Percentiles rank a stretch among this genome's conserved stretches.
These are phyloP conservation scores for Vishniacozyma victoriae DNA, from an alignment of 768 basidiomycete species.

Conservation along the genomic window DNA sequence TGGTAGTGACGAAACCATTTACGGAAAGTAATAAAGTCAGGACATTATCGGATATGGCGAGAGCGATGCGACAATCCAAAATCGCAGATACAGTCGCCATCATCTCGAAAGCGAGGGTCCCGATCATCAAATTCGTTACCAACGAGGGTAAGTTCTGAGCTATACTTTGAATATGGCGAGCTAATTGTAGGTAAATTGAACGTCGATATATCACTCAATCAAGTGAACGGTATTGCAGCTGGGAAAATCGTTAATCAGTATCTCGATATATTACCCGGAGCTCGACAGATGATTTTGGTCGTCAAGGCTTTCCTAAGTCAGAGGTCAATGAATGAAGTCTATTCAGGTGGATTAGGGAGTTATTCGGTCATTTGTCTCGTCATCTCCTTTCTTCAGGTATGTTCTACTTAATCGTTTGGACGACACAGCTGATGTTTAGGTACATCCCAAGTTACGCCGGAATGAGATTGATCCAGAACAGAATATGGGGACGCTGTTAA, in stretches of 20 bases:
- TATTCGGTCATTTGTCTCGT: slow-evolving; percentile 91
- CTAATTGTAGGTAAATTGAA: slow-evolving; percentile 59
- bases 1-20: slow-evolving; percentile 76
- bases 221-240: slow-evolving; percentile 72
- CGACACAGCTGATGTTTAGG: slow-evolving; percentile 48
- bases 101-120: slow-evolving; percentile 89
- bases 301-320: slow-evolving; percentile 86
- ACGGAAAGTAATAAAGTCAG: slow-evolving; percentile 60
- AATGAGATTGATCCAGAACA: slow-evolving; percentile 79
- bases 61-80: slow-evolving; percentile 63
- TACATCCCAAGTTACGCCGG: slow-evolving; percentile 88
- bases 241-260: slow-evolving; percentile 76
- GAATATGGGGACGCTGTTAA: slow-evolving; percentile 86
- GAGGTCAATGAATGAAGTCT: slow-evolving; percentile 96
- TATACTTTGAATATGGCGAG: neutral
- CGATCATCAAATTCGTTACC: slow-evolving; percentile 92
- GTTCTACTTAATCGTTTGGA: slow-evolving; percentile 13
- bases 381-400: slow-evolving; percentile 83
- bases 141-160: slow-evolving; percentile 52
- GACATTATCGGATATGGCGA: slow-evolving; percentile 66
- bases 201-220: slow-evolving; percentile 92
- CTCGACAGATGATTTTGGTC: slow-evolving; percentile 77
- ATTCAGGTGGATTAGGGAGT: slow-evolving; percentile 85
- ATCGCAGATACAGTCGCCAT: slow-evolving; percentile 78
- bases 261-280: slow-evolving; percentile 65